A percentile compares a stretch with the other conserved stretches of the same genome.
Evolutionary conservation across 2,329 filamentous ascomycete genomes (phyloP).

Genomic region (Fusarium sacchari): DNA sequence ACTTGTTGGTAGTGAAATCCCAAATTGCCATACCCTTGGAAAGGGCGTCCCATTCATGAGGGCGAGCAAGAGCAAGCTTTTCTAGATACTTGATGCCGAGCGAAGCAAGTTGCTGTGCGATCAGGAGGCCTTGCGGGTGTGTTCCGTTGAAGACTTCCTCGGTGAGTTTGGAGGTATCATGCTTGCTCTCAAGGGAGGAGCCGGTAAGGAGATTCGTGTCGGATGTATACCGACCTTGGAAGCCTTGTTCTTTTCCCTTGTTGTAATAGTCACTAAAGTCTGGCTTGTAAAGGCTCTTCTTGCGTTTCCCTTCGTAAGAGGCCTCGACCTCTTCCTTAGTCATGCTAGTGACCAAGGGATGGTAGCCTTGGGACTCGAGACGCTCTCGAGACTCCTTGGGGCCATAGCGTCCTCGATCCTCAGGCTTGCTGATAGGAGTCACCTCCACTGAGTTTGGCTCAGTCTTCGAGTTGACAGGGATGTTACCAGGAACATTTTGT

Average conservation of each 20-base stretch:
- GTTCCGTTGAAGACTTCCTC: slow-evolving; percentile 9
- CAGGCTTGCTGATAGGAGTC: not conserved
- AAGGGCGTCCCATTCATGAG: slow-evolving; percentile 38
- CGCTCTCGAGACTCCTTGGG: not conserved
- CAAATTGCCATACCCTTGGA: slow-evolving; percentile 42
- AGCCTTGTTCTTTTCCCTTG: not conserved
- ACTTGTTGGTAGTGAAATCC: slow-evolving; percentile 36
- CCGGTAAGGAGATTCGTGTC: not conserved
- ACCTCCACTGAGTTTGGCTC: not conserved
- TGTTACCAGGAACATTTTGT: not conserved
- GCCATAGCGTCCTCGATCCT: not conserved
- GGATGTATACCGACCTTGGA: not conserved
- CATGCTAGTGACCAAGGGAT: not conserved
- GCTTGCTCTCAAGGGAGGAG: not conserved
- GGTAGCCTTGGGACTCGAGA: not conserved
- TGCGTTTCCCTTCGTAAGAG: not conserved
- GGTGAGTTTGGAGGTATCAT: not conserved
- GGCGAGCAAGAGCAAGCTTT: slow-evolving; percentile 36
- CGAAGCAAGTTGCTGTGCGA: slow-evolving; percentile 24
- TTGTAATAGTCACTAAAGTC: not conserved
- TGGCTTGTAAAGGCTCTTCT: not conserved
- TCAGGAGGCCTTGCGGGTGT: slow-evolving; percentile 9
- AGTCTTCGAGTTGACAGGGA: not conserved
- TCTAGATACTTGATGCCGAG: slow-evolving; percentile 40
- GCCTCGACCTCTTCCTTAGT: not conserved